A percentile compares a stretch with the other conserved stretches of the same genome.
Conservation (phyloP, 345 rosid genomes). For the Iberis pinnata region DNA sequence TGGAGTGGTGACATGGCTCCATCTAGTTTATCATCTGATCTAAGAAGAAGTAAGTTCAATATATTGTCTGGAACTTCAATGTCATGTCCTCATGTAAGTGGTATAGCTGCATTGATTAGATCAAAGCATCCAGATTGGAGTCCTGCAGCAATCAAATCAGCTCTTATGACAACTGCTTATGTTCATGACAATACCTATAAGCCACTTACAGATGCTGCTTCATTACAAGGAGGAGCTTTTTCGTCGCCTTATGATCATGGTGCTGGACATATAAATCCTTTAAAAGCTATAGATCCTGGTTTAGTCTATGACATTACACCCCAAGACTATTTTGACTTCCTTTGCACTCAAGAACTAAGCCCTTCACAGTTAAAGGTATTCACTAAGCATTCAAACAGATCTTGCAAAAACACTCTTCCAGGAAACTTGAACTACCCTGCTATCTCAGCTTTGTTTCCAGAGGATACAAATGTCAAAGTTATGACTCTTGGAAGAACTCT, state of each 20-base stretch:
- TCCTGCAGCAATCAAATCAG: conserved; percentile 83
- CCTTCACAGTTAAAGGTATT: conserved; percentile 56
- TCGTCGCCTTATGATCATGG: conserved; percentile 74
- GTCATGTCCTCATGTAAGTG: conserved; percentile 97
- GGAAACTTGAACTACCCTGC: conserved; percentile 89
- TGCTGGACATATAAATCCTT: conserved; percentile 80
- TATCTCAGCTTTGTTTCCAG: conserved; percentile 68
- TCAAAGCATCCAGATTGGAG: conserved; percentile 93
- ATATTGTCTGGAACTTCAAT: conserved; percentile 87
- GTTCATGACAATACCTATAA: conserved; percentile 63
- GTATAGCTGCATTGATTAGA: conserved; percentile 78
- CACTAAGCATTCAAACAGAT: conserved; percentile 56
- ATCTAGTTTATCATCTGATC: conserved; percentile 67
- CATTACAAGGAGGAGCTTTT: conserved; percentile 36
- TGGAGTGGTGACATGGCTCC: conserved; percentile 67
- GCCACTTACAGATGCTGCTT: conserved; percentile 59
- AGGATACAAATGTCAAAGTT: conserved; percentile 29
- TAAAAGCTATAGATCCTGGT: conserved; percentile 78
- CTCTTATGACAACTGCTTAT: conserved; percentile 91
- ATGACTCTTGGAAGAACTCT: conserved; percentile 52
- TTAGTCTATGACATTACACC: conserved; percentile 67
- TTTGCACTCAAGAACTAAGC: conserved; percentile 63
- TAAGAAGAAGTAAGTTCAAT: conserved; percentile 62
- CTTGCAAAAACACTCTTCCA: conserved; percentile 53
- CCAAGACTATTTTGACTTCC: conserved; percentile 78